These are phyloP conservation scores for Plantago major DNA, from an alignment of 257 asterid species.

Conservation along the genomic window DNA sequence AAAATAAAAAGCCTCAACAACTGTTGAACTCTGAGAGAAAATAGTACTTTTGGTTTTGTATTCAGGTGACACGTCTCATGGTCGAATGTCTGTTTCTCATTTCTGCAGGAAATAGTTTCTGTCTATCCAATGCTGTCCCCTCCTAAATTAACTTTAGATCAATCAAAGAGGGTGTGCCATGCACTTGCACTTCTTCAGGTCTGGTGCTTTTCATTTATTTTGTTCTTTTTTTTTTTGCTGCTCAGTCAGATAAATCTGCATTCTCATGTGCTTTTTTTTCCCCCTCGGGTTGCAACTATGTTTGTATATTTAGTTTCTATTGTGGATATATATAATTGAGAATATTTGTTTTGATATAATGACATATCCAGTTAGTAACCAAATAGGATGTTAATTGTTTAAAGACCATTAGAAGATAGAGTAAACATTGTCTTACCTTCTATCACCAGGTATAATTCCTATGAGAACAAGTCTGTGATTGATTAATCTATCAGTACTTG, in stretches of 20 bases:
- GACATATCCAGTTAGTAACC: neutral
- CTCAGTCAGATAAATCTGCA: neutral
- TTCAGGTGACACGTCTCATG: conserved; percentile 15
- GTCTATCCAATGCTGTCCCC: conserved; percentile 33
- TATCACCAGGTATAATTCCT: too few species aligned
- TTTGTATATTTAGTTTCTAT: neutral
- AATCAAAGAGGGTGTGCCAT: conserved; percentile 35
- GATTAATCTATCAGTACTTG: too few species aligned
- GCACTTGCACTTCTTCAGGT: conserved; percentile 47
- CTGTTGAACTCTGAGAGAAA: too few species aligned
- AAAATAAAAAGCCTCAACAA: too few species aligned
- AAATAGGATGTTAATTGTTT: too few species aligned
- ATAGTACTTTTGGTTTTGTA: too few species aligned
- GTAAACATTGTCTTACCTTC: too few species aligned
- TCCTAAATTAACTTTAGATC: conserved; percentile 27
- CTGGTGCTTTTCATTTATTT: conserved; percentile 1
- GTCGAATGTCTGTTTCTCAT: neutral
- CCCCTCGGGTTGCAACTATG: neutral
- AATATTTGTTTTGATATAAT: neutral
- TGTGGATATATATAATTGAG: neutral
- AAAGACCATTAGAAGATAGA: too few species aligned
- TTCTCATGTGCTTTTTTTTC: conserved; percentile 1
- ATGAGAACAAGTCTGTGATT: too few species aligned
- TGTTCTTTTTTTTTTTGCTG: neutral
- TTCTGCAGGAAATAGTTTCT: conserved; percentile 32